Evolutionary conservation across 2,329 filamentous ascomycete species (phyloP).

Genomic region (Boeremia lycopersici): DNA sequence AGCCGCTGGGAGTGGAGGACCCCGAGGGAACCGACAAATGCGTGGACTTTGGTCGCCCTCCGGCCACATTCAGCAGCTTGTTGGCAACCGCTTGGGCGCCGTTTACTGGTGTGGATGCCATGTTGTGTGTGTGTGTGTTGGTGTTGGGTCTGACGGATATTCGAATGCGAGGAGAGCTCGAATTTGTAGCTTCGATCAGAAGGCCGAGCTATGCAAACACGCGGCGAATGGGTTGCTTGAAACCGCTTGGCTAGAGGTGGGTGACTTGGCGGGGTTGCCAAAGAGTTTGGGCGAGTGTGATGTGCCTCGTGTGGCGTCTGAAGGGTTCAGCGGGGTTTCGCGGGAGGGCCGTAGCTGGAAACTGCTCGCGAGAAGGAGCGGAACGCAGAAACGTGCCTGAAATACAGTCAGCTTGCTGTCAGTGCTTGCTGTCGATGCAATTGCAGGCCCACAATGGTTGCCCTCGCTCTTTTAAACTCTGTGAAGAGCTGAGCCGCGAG

Average conservation of each 20-base stretch:
- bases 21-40: conserved; percentile 74
- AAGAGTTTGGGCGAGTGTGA: conserved; percentile 14
- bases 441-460: not conserved
- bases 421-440: conserved; percentile 5
- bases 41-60: conserved; percentile 79
- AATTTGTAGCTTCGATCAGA: conserved; percentile 8
- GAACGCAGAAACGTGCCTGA: conserved; percentile 12
- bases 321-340: conserved; percentile 15
- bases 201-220: not conserved
- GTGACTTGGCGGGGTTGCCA: conserved; percentile 18
- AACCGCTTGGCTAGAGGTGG: conserved; percentile 17
- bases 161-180: not conserved
- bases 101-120: conserved; percentile 43
- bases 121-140: conserved; percentile 22
- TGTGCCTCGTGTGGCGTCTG: conserved; percentile 12
- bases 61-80: conserved; percentile 61
- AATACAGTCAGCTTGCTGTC: conserved; percentile 10
- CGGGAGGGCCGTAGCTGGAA: conserved; percentile 14
- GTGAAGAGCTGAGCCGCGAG: conserved; percentile 2
- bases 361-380: conserved; percentile 6
- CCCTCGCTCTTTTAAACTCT: conserved; percentile 7
- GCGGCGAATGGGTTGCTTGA: conserved; percentile 12
- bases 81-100: conserved; percentile 43
- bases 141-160: not conserved
- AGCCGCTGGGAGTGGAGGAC: conserved; percentile 65